These are phyloP conservation scores for Allomyces macrogynus DNA, from an alignment of 192 early-diverging fungal genomes.

Conservation along the genomic window DNA sequence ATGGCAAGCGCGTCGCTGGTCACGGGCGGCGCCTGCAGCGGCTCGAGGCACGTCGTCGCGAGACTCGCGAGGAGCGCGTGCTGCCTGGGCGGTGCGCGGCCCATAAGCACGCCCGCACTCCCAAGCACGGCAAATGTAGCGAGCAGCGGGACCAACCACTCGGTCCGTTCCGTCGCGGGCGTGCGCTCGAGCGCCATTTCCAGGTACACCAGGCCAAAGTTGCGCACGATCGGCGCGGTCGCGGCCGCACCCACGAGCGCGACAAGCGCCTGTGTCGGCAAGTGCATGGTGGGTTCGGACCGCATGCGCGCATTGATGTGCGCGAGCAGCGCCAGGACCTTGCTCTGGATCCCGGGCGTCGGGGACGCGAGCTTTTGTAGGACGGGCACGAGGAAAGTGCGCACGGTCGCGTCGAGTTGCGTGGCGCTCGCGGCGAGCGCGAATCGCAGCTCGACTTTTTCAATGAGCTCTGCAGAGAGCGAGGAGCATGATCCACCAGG, in stretches of 20 bases:
- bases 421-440: conserved; percentile 24
- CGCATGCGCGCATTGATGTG: conserved; percentile 77
- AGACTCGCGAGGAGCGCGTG: neutral
- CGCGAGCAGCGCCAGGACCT: conserved; percentile 53
- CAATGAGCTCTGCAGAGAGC: conserved; percentile 27
- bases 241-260: conserved; percentile 24
- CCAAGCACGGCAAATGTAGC: conserved; percentile 21
- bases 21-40: neutral
- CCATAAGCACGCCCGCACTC: neutral
- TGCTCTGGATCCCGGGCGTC: conserved; percentile 7
- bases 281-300: conserved; percentile 25
- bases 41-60: neutral
- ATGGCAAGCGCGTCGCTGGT: neutral
- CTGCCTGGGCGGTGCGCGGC: neutral
- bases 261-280: conserved; percentile 43
- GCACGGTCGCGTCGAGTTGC: conserved; percentile 37
- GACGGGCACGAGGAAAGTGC: conserved; percentile 42
- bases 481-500: no score
- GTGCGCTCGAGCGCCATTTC: conserved; percentile 50
- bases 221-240: conserved; percentile 32
- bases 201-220: conserved; percentile 68
- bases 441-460: conserved; percentile 55
- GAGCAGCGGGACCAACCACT: conserved; percentile 37
- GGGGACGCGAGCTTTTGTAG: conserved; percentile 39
- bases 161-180: conserved; percentile 16